Base-by-base conservation (phyloP, 345 rosid genomes). In the Brassica cretica region DNA sequence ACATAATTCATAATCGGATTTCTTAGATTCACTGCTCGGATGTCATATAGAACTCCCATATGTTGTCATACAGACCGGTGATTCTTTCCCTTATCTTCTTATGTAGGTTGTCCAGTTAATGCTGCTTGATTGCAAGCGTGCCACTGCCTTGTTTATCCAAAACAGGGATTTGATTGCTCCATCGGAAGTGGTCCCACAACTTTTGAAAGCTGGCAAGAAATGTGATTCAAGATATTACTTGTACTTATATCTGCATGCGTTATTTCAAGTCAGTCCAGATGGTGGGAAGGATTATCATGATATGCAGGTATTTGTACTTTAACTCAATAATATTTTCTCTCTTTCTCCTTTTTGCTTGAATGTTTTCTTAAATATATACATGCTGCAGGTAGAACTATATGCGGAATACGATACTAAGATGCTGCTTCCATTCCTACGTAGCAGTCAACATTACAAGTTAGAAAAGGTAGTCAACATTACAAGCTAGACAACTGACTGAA, bases 361-460 rank as follows among this genome's bases (percentile, higher is more conserved):
- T 35, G 8, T 15, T 79, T 70, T 72, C 46, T 21, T 72, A 59
- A 74, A 65, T 55, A 15, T 35, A 75, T 70, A n/a, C 71, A 66
- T 71, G 76, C 70, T 83, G 80, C 82, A 96, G 97, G 96, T 96
- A 29, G 99, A 96, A 82, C 91, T 93, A 49, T 96, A 93, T 80
- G 95, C 94, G 2, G 95, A 93, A 63, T 88, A 88, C 84, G 97
- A 96, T 87, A 91, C 74, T 7, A 90, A 91, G 87, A 91, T 93
- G 98, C 81, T 96, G 16, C 93, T 96, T 81, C 96, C 96, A 55
- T 96, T 96, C 82, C 93, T 96, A 72, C 97, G 97, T 69, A 91
- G 99, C 72, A 93, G 99, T 84, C 98, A 89, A 73, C 98, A 96
- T 84, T 93, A 91, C 84, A 96, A 89, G 41, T 89, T 96, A 64